These are phyloP conservation scores for Umbellularia californica DNA, from an alignment of 164 flowering plant species.

Conservation along the genomic window DNA sequence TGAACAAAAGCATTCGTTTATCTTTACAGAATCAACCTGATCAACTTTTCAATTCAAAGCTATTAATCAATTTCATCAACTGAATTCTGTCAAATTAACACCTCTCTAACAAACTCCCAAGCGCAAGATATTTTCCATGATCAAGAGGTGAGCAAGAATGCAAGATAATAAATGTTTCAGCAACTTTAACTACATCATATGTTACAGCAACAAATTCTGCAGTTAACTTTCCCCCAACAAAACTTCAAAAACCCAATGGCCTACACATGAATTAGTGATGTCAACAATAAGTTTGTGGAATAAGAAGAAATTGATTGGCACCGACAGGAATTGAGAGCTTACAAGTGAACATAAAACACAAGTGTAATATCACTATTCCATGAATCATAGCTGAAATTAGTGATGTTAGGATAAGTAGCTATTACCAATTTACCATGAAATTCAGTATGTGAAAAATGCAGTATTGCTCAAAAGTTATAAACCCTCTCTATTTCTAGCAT, in stretches of 20 bases:
- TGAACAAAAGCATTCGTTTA: too few relatives aligned
- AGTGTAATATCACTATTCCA: neutral
- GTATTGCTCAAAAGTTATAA: too few relatives aligned
- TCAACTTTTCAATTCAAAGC: neutral
- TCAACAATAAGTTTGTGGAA: neutral
- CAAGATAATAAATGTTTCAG: neutral
- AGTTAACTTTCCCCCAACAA: neutral
- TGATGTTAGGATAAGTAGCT: too few relatives aligned
- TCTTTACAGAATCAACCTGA: neutral
- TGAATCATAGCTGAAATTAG: too few relatives aligned
- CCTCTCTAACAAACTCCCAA: neutral
- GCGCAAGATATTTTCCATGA: neutral
- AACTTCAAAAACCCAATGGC: neutral
- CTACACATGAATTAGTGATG: neutral
- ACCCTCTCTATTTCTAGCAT: too few relatives aligned
- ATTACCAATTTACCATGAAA: too few relatives aligned
- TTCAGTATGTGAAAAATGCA: too few relatives aligned
- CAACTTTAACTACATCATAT: neutral
- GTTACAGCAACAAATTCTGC: neutral
- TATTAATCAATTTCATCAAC: too few relatives aligned
- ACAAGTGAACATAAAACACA: neutral
- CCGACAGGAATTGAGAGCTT: neutral
- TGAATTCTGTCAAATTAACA: neutral
- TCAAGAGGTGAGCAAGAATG: neutral
- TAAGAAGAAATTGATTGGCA: neutral